Evolutionary conservation across 1,284 basidiomycete species (phyloP).

Genomic region (Boletus calvinii): DNA sequence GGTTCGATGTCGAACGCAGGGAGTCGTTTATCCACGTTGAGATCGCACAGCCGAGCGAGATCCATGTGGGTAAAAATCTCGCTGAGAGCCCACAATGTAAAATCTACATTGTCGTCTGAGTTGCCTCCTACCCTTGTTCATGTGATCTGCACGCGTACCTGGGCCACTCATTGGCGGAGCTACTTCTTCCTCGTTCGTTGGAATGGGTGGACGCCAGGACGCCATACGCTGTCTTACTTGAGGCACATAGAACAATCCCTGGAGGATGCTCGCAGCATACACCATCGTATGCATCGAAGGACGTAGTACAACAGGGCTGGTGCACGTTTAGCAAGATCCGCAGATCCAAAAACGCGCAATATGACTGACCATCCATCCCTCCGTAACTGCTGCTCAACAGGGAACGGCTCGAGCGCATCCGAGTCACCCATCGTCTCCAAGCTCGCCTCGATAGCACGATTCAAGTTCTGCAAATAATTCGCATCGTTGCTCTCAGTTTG

Average conservation of each 20-base stretch:
- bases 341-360: background rate
- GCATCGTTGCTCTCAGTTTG: constrained; percentile 37
- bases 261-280: constrained; percentile 62
- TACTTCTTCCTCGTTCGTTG: constrained; percentile 23
- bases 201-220: constrained; percentile 42
- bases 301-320: constrained; percentile 64
- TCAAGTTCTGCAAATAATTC: constrained; percentile 57
- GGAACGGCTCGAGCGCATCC: constrained; percentile 39
- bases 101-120: constrained; percentile 31
- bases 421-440: constrained; percentile 39
- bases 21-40: constrained; percentile 41
- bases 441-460: constrained; percentile 66
- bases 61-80: constrained; percentile 69
- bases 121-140: background rate
- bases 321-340: constrained; percentile 1
- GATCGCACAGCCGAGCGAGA: constrained; percentile 40
- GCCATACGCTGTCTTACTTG: constrained; percentile 59
- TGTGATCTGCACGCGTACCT: constrained; percentile 30
- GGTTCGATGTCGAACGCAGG: constrained; percentile 36
- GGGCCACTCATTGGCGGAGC: constrained; percentile 30
- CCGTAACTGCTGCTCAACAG: constrained; percentile 52
- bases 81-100: constrained; percentile 51
- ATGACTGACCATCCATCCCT: constrained; percentile 54
- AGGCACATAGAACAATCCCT: constrained; percentile 64
- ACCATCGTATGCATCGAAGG: constrained; percentile 48